Conservation (phyloP, 805 yeast genomes). For the Wickerhamiella spandovensis region DNA sequence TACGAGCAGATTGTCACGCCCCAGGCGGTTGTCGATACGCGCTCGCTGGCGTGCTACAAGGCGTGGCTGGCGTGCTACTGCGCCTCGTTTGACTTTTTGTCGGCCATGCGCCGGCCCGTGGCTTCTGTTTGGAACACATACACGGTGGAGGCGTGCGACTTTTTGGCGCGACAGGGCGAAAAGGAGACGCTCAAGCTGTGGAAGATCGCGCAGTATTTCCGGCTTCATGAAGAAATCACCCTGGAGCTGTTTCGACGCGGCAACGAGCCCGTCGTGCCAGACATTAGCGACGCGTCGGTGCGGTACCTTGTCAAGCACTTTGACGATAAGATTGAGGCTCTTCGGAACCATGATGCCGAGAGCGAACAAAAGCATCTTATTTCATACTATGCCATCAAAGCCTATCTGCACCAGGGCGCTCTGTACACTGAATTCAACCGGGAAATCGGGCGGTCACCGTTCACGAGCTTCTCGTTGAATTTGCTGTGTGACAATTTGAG, state of each 20-base stretch:
- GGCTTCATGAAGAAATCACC: conserved; percentile 39
- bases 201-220: conserved; percentile 41
- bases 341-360: conserved; percentile 20
- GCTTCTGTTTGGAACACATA: conserved; percentile 35
- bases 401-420: conserved; percentile 31
- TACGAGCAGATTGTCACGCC: conserved; percentile 26
- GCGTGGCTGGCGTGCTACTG: conserved; percentile 27
- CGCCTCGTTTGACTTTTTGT: conserved; percentile 22
- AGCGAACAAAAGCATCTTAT: conserved; percentile 23
- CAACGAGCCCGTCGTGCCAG: conserved; percentile 30
- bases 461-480: conserved; percentile 24
- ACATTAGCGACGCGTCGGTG: conserved; percentile 25
- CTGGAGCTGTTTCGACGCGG: conserved; percentile 23
- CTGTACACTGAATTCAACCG: conserved; percentile 17
- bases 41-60: conserved; percentile 34
- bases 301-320: conserved; percentile 36
- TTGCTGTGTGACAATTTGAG: conserved; percentile 14
- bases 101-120: conserved; percentile 51
- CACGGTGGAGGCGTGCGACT: conserved; percentile 44
- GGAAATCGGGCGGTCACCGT: conserved; percentile 23
- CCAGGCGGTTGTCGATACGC: conserved; percentile 28
- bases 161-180: conserved; percentile 3
- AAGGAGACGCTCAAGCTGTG: conserved; percentile 29
- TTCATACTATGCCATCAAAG: conserved; percentile 30
- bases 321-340: conserved; percentile 31